Evolutionary conservation across 345 rosid species (phyloP).

Genomic region (Populus alba): DNA sequence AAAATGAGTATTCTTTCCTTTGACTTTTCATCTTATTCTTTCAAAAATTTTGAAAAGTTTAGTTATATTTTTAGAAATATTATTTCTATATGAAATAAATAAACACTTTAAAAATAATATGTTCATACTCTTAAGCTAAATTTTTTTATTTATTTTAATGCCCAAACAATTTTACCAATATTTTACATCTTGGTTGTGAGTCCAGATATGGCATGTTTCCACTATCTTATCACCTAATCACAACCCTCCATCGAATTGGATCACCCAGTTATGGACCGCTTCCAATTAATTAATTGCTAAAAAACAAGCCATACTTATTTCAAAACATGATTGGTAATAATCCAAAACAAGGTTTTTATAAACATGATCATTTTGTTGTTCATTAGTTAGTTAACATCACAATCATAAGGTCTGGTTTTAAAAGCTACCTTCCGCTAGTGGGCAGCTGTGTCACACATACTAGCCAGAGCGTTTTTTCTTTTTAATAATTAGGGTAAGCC

Average conservation of each 20-base stretch:
- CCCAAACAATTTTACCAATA: no score
- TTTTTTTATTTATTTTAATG: no score
- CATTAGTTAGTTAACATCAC: constrained; percentile 26
- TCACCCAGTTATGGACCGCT: neutral
- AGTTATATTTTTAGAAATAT: no score
- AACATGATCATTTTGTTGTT: constrained; percentile 32
- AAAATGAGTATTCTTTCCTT: no score
- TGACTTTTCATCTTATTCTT: no score
- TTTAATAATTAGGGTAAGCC: no score
- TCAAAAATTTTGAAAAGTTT: rapidly evolving
- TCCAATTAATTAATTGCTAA: constrained; percentile 15
- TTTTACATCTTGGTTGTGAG: no score
- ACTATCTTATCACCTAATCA: constrained; percentile 2
- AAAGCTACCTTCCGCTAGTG: constrained; percentile 16
- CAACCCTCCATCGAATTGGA: constrained; percentile 7
- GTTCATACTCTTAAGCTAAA: no score
- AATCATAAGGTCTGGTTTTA: constrained; percentile 35
- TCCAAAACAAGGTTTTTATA: constrained; percentile 9
- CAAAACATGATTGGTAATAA: constrained; percentile 23
- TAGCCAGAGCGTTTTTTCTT: neutral
- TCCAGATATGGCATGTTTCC: neutral
- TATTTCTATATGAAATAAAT: no score
- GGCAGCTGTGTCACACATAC: constrained; percentile 5
- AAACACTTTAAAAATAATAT: no score
- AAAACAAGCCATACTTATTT: constrained; percentile 14